Evolutionary conservation across 106 monocot genomes (phyloP).

Genomic region (Cymbidium sinense): DNA sequence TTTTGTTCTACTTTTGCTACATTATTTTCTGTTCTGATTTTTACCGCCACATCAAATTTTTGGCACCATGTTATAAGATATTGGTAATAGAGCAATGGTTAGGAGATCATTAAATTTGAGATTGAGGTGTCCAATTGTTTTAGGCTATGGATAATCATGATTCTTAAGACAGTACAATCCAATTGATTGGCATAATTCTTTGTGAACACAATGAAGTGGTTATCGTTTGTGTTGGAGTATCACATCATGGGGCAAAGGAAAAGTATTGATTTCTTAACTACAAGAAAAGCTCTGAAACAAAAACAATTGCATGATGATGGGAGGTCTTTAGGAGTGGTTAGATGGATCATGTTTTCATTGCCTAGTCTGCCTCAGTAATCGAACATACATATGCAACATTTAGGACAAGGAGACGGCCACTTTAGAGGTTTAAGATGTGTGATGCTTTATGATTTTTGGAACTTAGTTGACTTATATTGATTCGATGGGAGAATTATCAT

Average conservation of each 20-base stretch:
- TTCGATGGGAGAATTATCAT: no score
- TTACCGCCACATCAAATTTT: background rate
- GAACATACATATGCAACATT: background rate
- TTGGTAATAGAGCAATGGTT: background rate
- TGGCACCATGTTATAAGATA: background rate
- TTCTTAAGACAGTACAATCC: no score
- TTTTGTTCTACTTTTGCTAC: no score
- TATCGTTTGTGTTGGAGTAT: no score
- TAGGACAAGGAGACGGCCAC: no score
- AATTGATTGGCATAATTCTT: background rate
- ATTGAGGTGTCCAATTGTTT: background rate
- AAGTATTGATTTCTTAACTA: background rate
- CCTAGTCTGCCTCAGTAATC: background rate
- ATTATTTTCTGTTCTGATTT: background rate
- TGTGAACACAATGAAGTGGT: no score
- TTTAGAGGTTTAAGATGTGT: no score
- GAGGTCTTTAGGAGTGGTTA: background rate
- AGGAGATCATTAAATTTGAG: background rate
- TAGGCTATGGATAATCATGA: background rate
- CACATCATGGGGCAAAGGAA: no score
- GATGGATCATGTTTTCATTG: background rate
- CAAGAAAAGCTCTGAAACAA: background rate
- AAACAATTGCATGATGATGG: no score
- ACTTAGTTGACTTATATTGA: no score
- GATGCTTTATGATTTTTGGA: no score